Evolutionary conservation across 2,329 filamentous ascomycete species (phyloP), one percentile per base, ranked within the genome.

Genomic region (Didymella glomerata): DNA sequence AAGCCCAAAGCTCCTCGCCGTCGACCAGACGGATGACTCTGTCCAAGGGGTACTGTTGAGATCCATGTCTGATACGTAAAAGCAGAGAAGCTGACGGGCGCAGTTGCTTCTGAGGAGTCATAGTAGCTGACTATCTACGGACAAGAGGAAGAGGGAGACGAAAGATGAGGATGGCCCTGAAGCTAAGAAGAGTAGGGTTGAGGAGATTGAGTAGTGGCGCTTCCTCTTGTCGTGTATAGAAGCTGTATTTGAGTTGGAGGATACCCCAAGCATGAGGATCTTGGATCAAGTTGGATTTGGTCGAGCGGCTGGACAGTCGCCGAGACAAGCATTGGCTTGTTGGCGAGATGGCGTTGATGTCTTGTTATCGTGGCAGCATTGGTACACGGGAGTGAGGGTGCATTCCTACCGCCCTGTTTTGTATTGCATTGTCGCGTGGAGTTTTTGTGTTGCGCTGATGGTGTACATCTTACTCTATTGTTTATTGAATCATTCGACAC

Each of bases 21-120:
- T 83, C 55, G 84, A 86, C 65, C 80, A 85, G 70, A 83, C 84
- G 32, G 87, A 91, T 80, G 87, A 91, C 79, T 85, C 82, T 70
- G 76, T 86, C 63, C 80, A 84, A 70, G 79, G 83, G 76, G 83
- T 85, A 75, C 77, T 61, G 54, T 57, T 61, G 16, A 28, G 53
- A 51, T 61, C 58, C 32, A 54, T 57, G 53, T 57, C 57, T 25
- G 53, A 57, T 34, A 54, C 50, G 49, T 16, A 53, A 20, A 54
- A 36, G 32, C 32, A 36, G 32, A 32, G 54, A 49, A 40, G 48
- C 49, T 57, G 58, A 57, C 53, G 25, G 22, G 40, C 46, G 49
- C 53, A 61, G 58, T 61, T 57, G 54, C 58, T 61, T 32, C 32
- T 61, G 49, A 34, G 58, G 48, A 61, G 54, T 46, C 58, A 61